Conservation (phyloP, 768 basidiomycete species). For the Trametes gibbosa region DNA sequence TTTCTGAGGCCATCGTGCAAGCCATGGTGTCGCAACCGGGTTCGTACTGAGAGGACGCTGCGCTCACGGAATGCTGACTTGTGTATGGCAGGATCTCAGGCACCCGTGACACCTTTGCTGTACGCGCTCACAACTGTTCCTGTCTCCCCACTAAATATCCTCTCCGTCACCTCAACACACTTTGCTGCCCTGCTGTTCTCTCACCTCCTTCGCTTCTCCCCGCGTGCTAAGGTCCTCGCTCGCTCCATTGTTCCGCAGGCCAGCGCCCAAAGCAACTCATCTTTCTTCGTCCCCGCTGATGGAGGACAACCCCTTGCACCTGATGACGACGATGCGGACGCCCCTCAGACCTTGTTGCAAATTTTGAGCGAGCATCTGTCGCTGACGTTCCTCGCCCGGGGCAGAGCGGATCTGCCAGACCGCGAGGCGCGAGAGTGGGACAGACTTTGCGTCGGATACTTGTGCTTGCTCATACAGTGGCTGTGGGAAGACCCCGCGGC, state of each 20-base stretch:
- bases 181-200: constrained; percentile 78
- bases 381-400: constrained; percentile 76
- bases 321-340: constrained; percentile 42
- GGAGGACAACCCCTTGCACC: constrained; percentile 34
- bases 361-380: constrained; percentile 90
- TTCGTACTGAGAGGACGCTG: constrained; percentile 26
- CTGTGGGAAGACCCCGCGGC: constrained; percentile 93
- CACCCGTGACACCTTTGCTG: constrained; percentile 63
- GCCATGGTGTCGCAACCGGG: constrained; percentile 68
- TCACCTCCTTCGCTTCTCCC: constrained; percentile 69
- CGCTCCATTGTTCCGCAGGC: constrained; percentile 59
- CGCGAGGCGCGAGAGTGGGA: constrained; percentile 88
- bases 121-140: constrained; percentile 65
- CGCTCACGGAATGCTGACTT: constrained; percentile 6
- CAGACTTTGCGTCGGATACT: constrained; percentile 79
- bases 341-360: constrained; percentile 73
- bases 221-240: constrained; percentile 61
- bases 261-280: constrained; percentile 32
- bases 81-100: constrained; percentile 31
- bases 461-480: constrained; percentile 86
- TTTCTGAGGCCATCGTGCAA: constrained; percentile 64
- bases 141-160: constrained; percentile 55
- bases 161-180: constrained; percentile 61
- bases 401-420: constrained; percentile 62
- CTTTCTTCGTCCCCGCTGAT: constrained; percentile 80